Percentiles rank a stretch among this genome's conserved stretches.
These are phyloP conservation scores for Achaetomium macrosporum DNA, from an alignment of 2,329 filamentous ascomycete genomes.

Conservation along the genomic window DNA sequence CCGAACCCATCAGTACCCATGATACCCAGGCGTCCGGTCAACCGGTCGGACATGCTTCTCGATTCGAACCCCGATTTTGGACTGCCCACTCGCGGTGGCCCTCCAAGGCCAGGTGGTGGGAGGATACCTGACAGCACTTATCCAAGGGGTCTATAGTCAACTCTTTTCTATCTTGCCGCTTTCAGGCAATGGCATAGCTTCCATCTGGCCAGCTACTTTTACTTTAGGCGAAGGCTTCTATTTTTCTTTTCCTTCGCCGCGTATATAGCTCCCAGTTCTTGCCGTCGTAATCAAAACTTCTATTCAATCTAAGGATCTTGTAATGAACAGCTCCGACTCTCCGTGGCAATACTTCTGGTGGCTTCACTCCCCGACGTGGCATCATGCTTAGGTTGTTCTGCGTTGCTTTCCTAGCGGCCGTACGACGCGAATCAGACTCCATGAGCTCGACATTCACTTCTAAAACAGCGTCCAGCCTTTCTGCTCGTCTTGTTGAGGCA, in stretches of 20 bases:
- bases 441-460: too few species aligned
- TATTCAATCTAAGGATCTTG: constrained; percentile 1
- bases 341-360: neutral
- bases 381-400: too few species aligned
- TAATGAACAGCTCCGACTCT: constrained; percentile 3
- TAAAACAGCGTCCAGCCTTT: too few species aligned
- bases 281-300: neutral
- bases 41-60: constrained; percentile 66
- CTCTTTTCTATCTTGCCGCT: neutral
- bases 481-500: too few species aligned
- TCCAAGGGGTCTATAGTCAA: constrained; percentile 28
- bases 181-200: neutral
- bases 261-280: constrained; percentile 10
- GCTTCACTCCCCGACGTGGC: too few species aligned
- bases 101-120: constrained; percentile 26
- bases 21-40: constrained; percentile 39
- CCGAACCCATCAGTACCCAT: constrained; percentile 42
- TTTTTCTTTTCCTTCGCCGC: neutral
- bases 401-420: too few species aligned
- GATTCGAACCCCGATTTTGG: constrained; percentile 83
- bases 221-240: neutral
- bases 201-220: neutral
- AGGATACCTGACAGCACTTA: constrained; percentile 52
- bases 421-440: too few species aligned
- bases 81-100: constrained; percentile 43